Base-by-base conservation (phyloP, 2,329 filamentous ascomycete species). In the Myriosclerotinia scirpicola region DNA sequence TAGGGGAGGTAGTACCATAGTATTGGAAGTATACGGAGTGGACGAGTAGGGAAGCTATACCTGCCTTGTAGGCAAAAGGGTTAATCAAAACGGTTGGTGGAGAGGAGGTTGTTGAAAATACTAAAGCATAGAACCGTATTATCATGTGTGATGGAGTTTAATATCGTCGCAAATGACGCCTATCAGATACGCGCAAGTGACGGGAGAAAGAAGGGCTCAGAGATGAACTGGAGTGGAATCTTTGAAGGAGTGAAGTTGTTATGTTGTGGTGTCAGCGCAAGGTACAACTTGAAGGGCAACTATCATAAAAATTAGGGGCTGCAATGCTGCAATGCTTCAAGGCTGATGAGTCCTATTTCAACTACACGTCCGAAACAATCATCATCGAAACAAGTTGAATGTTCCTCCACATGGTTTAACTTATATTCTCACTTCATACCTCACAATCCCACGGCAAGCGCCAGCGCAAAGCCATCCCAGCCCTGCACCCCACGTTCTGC, bases 21-120 rank as follows among this genome's bases (percentile, higher is more conserved):
- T 38, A 50, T 48, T 61, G 58, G 44, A 60, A 40, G 9, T 52
- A 20, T 26, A 50, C 30, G 9, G 44, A 52, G n/a, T 50, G 58
- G 58, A 59, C 20, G 5, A 40, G 50, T 26, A 4, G 11, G n/a
- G 20, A 40, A 20, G 44, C n/a, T 12, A 12, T 50, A 50, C 34
- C 44, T 50, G 34, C 46, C 50, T 52, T 52, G 1, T 50, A 11
- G 34, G 58, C 8, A 11, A 50, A 26, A 8, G 34, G 44, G 0
- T 38, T 61, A 14, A 61, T 61, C 12, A 50, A 22, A 60, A 38
- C 15, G 8, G 20, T 60, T 9, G 12, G 12, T 26, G n/a, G 5
- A 36, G 5, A 15, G 15, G 44, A 61, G 2, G 34, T 12, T 26
- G n/a, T 50, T 7, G n/a, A 14, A 6, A 38, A 38, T 38, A 2